Base-by-base conservation (phyloP, 768 basidiomycete species). In the Tubosaeta sp. region DNA sequence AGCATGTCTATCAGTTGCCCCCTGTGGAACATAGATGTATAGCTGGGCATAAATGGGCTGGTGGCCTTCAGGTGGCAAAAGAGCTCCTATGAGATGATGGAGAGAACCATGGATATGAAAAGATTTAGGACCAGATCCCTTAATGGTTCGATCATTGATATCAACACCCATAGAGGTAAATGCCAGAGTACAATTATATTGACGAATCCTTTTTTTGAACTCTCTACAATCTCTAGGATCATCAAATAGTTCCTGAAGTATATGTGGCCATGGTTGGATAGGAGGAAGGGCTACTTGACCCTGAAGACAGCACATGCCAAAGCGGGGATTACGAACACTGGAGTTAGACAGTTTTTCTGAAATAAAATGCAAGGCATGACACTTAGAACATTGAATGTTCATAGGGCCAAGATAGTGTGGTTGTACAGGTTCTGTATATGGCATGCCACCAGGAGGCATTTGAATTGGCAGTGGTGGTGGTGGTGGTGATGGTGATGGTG, bases 11-110 rank as follows among this genome's bases (percentile, higher is more conserved):
- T 72, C 22, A 1, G 72, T 65, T 0, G 76, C 75, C 1, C 57
- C 64, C 1, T 51, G 33, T 7, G 74, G 66, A 51, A 78, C 74
- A 61, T 73, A 67, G 2, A 77, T 63, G 43, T 75, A 76, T 0
- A 78, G 65, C 48, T 79, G 75, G 0, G 72, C 67, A 64, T 71
- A 78, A 0, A 47, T 31, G 0, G 75, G 69, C 0, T 31, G 32
- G 1, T 38, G 14, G 1, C 54, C 64, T n/a, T 45, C 42, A 0
- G 48, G 9, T 25, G 74, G 67, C 0, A 3, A 53, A 0, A 79
- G 59, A 5, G 68, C 48, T 0, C 74, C 75, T 10, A 69, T 62
- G 0, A 46, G 46, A 57, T 80, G 75, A 44, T 59, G 61, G 0
- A 78, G 71, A 37, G 71, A 58, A 0, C 71, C 73, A 58, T 59